Percentiles rank a stretch among this genome's conserved stretches.
Conservation (phyloP, 192 early-diverging fungal genomes). For the Hyaloraphidium curvatum region DNA sequence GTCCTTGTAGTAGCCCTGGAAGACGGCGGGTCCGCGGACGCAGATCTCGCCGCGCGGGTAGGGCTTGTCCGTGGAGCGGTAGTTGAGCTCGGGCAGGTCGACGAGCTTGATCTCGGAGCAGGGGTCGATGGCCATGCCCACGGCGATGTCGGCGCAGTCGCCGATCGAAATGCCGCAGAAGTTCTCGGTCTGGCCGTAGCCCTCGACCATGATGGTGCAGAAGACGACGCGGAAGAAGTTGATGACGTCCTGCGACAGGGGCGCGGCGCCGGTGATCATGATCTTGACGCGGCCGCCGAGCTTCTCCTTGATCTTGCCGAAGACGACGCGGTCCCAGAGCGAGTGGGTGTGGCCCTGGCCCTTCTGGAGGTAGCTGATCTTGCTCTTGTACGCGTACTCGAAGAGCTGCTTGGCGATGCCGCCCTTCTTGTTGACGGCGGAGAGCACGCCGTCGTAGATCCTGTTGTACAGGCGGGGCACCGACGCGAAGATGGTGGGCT, state of each 20-base stretch:
- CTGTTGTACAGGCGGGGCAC: slow-evolving; percentile 81
- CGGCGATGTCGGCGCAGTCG: not conserved
- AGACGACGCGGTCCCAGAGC: slow-evolving; percentile 6
- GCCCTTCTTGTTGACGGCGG: slow-evolving; percentile 4
- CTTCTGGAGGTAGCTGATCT: not conserved
- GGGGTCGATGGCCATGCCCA: not conserved
- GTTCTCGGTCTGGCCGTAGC: slow-evolving; percentile 75
- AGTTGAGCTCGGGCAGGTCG: slow-evolving; percentile 73
- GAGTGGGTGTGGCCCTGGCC: not conserved
- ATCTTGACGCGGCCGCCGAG: slow-evolving; percentile 3
- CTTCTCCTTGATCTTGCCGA: slow-evolving; percentile 9
- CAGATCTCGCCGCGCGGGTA: slow-evolving; percentile 77
- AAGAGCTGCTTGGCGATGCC: slow-evolving; percentile 20
- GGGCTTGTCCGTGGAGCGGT: slow-evolving; percentile 54
- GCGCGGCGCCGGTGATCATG: slow-evolving; percentile 19
- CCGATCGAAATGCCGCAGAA: not conserved
- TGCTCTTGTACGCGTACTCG: slow-evolving; percentile 19
- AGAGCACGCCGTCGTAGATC: slow-evolving; percentile 60
- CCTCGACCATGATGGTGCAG: not conserved
- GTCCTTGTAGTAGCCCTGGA: slow-evolving; percentile 42
- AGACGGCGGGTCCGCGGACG: slow-evolving; percentile 53
- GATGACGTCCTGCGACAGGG: slow-evolving; percentile 21
- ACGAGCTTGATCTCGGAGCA: slow-evolving; percentile 67
- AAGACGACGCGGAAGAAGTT: slow-evolving; percentile 13
- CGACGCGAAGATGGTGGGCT: slow-evolving; percentile 63